A percentile compares a stretch with the other conserved stretches of the same genome.
Evolutionary conservation across 805 yeast species (phyloP).

Genomic region (Saccharomycopsis capsularis): DNA sequence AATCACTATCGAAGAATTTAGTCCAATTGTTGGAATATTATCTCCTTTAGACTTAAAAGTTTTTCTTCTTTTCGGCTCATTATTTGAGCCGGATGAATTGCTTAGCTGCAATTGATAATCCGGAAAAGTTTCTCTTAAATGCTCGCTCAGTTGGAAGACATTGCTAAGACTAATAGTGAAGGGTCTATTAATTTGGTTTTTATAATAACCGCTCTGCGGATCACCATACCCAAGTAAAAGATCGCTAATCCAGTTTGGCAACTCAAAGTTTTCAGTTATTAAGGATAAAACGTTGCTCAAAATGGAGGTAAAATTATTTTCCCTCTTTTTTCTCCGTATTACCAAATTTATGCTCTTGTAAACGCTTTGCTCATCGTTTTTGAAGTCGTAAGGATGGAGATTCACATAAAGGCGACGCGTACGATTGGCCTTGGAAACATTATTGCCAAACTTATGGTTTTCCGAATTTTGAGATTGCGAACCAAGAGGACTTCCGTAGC

Average conservation of each 20-base stretch:
- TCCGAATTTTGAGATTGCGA: neutral
- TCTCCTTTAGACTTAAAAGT: too few species aligned
- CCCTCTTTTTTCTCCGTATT: conserved; percentile 24
- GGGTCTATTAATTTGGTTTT: conserved; percentile 15
- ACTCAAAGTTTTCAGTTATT: conserved; percentile 1
- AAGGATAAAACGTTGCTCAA: conserved; percentile 15
- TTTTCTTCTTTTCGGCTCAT: too few species aligned
- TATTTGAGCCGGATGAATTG: too few species aligned
- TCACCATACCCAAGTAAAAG: conserved; percentile 30
- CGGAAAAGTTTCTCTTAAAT: too few species aligned
- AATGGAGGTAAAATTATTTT: conserved; percentile 23
- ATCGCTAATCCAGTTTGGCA: conserved; percentile 32
- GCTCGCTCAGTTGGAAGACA: too few species aligned
- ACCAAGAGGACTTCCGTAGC: conserved; percentile 12
- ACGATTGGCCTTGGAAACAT: neutral
- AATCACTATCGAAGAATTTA: neutral
- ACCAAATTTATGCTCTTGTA: conserved; percentile 23
- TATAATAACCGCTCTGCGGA: conserved; percentile 21
- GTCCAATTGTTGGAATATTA: conserved; percentile 14
- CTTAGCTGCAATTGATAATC: too few species aligned
- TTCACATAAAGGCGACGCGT: conserved; percentile 23
- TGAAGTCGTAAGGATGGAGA: conserved; percentile 24
- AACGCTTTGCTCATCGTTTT: conserved; percentile 8
- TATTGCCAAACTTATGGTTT: neutral
- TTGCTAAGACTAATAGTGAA: conserved; percentile 20